Evolutionary conservation across 805 yeast species (phyloP).

Genomic region (Metschnikowia kofuensis): DNA sequence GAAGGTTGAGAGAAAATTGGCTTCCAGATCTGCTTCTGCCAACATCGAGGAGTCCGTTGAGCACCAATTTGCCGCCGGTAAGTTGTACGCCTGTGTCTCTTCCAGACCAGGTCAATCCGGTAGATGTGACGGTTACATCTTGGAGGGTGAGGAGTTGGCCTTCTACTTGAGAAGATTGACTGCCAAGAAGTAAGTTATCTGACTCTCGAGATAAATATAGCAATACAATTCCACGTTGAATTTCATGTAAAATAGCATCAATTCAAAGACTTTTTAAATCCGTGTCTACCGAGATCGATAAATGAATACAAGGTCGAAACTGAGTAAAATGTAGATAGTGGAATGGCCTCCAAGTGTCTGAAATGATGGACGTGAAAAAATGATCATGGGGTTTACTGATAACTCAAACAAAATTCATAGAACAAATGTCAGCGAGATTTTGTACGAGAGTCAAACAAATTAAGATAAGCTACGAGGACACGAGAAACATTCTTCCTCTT

Average conservation of each 20-base stretch:
- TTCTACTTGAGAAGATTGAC: constrained; percentile 99
- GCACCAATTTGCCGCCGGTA: constrained; percentile 97
- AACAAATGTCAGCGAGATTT: no score
- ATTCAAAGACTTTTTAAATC: neutral
- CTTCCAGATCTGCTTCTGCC: constrained; percentile 84
- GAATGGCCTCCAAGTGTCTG: no score
- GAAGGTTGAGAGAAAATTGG: constrained; percentile 87
- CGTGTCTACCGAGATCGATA: no score
- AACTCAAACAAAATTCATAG: no score
- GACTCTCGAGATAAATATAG: constrained; percentile 6
- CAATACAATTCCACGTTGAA: constrained; percentile 16
- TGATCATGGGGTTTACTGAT: no score
- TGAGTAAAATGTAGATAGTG: no score
- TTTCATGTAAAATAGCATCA: neutral
- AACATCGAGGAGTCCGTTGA: constrained; percentile 88
- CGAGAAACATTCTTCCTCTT: no score
- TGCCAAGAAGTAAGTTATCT: constrained; percentile 83
- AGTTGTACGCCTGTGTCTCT: constrained; percentile 96
- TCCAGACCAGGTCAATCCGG: constrained; percentile 99
- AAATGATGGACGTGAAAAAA: no score
- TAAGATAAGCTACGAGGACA: no score
- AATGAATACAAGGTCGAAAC: no score
- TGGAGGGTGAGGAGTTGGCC: constrained; percentile 99
- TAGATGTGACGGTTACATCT: constrained; percentile 99
- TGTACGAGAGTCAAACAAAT: no score